Evolutionary conservation across 345 rosid genomes (phyloP).

Genomic region (Lepidium aucheri): DNA sequence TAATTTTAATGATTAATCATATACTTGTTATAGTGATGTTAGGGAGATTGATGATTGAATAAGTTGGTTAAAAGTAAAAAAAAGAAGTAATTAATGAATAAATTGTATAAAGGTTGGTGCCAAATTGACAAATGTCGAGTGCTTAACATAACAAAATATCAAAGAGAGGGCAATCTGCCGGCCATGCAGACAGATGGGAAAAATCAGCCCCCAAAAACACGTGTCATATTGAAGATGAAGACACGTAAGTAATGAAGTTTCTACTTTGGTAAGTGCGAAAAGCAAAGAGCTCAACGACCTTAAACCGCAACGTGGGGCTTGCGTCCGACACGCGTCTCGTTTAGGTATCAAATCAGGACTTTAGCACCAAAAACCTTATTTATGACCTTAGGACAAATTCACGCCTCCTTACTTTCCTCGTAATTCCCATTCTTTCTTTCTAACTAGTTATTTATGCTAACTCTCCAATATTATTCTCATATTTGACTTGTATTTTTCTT

Average conservation of each 20-base stretch:
- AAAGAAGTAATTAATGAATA: no score
- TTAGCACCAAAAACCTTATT: neutral
- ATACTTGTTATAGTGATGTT: no score
- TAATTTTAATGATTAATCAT: no score
- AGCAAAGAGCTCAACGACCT: neutral
- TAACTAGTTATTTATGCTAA: neutral
- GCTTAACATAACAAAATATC: neutral
- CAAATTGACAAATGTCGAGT: conserved; percentile 1
- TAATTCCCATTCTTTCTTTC: no score
- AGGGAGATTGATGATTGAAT: no score
- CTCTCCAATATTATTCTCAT: no score
- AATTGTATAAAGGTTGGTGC: neutral
- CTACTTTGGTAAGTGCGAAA: conserved; percentile 11
- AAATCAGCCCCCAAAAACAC: neutral
- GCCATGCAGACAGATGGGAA: conserved; percentile 16
- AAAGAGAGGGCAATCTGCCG: conserved; percentile 14
- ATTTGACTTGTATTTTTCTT: no score
- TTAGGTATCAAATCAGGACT: neutral
- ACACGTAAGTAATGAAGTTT: conserved; percentile 9
- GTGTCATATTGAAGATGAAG: neutral
- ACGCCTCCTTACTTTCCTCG: conserved; percentile 2
- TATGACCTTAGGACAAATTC: neutral
- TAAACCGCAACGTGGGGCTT: conserved; percentile 17
- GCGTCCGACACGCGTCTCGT: conserved; percentile 18
- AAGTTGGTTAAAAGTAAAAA: no score